These are phyloP conservation scores for Castanea crenata DNA, from an alignment of 306 rosid species.

Conservation along the genomic window DNA sequence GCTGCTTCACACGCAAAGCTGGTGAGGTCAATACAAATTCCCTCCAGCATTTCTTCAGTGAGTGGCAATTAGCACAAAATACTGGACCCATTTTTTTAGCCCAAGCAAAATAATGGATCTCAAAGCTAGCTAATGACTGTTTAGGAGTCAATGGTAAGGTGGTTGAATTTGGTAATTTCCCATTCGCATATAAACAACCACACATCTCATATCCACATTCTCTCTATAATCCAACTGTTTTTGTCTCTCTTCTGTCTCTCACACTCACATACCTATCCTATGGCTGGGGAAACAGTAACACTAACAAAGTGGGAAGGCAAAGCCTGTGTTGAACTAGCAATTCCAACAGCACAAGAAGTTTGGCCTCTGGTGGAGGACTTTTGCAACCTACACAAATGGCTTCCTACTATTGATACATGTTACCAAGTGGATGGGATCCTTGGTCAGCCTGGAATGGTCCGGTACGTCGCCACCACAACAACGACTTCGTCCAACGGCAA, in stretches of 20 bases:
- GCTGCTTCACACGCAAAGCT: slow-evolving; percentile 86
- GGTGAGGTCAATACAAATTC: slow-evolving; percentile 88
- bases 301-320: slow-evolving; percentile 37
- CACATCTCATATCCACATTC: neutral
- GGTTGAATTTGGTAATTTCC: neutral
- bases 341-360: slow-evolving; percentile 2
- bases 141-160: neutral
- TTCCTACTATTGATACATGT: slow-evolving; percentile 37
- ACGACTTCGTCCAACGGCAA: neutral
- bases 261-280: neutral
- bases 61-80: slow-evolving; percentile 1
- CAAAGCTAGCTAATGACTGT: neutral
- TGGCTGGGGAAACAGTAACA: slow-evolving; percentile 16
- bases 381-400: slow-evolving; percentile 45
- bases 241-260: neutral
- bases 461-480: slow-evolving; percentile 37
- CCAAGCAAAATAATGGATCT: too few species aligned
- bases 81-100: neutral
- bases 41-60: slow-evolving; percentile 68
- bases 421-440: slow-evolving; percentile 35
- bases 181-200: neutral
- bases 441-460: slow-evolving; percentile 46
- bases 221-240: too few species aligned
- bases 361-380: slow-evolving; percentile 56
- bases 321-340: slow-evolving; percentile 5